phyloP scores from a whole-genome alignment of 192 early-diverging fungal species.

The Coemansia sp. region DNA sequence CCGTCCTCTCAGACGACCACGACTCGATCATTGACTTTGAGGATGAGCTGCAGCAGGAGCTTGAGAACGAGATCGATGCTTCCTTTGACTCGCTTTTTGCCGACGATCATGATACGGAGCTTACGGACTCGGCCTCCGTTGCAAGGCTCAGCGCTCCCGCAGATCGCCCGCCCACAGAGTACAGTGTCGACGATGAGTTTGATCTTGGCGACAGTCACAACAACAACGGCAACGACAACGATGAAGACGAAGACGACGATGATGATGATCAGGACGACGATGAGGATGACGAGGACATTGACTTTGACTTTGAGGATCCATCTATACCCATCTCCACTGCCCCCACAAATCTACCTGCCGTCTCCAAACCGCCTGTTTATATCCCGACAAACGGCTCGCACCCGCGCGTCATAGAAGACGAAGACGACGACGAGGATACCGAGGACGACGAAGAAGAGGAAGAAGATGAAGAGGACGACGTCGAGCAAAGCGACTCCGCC shows the following conservation, averaged over 20 bases:
- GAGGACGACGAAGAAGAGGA: background rate
- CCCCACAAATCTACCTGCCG: too few relatives aligned
- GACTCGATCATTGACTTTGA: constrained; percentile 38
- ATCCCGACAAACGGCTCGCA: constrained; percentile 15
- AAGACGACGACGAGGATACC: constrained; percentile 23
- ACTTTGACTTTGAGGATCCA: constrained; percentile 41
- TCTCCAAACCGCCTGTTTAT: background rate
- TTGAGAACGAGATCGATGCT: constrained; percentile 49
- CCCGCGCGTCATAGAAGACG: background rate
- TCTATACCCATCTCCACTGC: too few relatives aligned
- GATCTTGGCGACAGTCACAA: constrained; percentile 1
- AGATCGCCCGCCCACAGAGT: constrained; percentile 3
- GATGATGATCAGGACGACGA: background rate
- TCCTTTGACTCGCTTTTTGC: constrained; percentile 48
- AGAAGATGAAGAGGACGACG: background rate
- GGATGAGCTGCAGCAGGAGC: constrained; percentile 50
- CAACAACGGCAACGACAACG: background rate
- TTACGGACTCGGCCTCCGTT: constrained; percentile 22
- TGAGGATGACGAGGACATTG: constrained; percentile 16
- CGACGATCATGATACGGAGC: constrained; percentile 17
- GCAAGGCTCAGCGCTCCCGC: constrained; percentile 13
- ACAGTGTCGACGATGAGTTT: constrained; percentile 15
- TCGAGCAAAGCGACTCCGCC: constrained; percentile 15
- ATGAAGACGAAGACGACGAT: background rate
- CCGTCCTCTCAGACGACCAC: constrained; percentile 31